Evolutionary conservation across 768 basidiomycete genomes (phyloP).

Genomic region (Xerocomellus amylosporus): DNA sequence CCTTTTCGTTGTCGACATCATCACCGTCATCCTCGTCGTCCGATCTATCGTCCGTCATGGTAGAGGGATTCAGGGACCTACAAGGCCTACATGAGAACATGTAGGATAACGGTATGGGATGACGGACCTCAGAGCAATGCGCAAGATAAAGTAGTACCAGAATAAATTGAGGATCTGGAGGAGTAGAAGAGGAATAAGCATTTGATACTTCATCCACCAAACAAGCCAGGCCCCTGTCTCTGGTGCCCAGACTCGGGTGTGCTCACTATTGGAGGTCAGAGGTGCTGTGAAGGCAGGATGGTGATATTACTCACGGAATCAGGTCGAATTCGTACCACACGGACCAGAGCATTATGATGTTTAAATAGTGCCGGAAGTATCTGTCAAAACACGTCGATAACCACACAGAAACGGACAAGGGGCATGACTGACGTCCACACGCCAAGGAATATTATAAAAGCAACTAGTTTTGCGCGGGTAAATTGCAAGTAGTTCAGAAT

Average conservation of each 20-base stretch:
- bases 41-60: conserved; percentile 70
- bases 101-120: not conserved
- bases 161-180: conserved; percentile 87
- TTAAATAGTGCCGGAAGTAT: conserved; percentile 93
- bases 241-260: conserved; percentile 55
- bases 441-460: conserved; percentile 63
- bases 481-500: conserved; percentile 81
- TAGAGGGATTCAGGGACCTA: conserved; percentile 51
- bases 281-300: not conserved
- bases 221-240: conserved; percentile 65
- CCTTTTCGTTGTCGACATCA: conserved; percentile 28
- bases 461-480: conserved; percentile 56
- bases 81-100: conserved; percentile 5
- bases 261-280: conserved; percentile 41
- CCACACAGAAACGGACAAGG: not conserved
- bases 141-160: conserved; percentile 86
- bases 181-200: conserved; percentile 69
- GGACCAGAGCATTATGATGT: conserved; percentile 82
- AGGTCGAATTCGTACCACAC: conserved; percentile 77
- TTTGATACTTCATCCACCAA: conserved; percentile 79
- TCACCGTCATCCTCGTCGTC: conserved; percentile 66
- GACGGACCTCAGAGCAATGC: conserved; percentile 70
- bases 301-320: conserved; percentile 58
- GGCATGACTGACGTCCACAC: conserved; percentile 72
- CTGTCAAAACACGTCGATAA: conserved; percentile 36